Base-by-base conservation (phyloP, 1,284 basidiomycete species). In the Sporisorium iseilematis-ciliati region DNA sequence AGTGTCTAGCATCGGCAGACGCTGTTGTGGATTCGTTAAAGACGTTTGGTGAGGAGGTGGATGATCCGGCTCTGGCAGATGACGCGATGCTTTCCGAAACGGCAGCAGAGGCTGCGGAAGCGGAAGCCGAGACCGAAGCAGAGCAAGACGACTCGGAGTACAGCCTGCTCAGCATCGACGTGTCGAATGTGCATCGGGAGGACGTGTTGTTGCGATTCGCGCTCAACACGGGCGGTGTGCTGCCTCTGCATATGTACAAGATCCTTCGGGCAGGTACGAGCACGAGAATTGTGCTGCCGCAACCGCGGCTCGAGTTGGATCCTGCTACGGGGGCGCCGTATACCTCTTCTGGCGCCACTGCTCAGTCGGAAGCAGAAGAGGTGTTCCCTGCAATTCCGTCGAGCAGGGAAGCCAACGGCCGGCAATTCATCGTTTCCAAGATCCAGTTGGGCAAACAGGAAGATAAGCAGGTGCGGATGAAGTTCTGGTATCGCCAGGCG, bases 401-500 rank as follows among this genome's bases (percentile, higher is more conserved):
- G 5, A 87, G 96, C 35, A 56, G 25, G 4, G 91, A 57, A 23
- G 40, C 20, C n/a, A 21, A 21, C 5, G n/a, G 92, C 65, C 89
- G 94, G n/a, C 96, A 99, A 83, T 98, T 95, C 84, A 91, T 97
- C 18, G 91, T 97, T 0, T 89, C 91, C 21, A 92, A 92, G 80
- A 89, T 91, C 11, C 89, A 88, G 59, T 86, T 92, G 57, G 89
- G 90, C 1, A 84, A 87, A 4, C 86, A 86, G 45, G 91, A 93
- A 78, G 88, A 91, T 68, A 87, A 87, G 41, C 82, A 87, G 10
- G 91, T 92, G 77, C 88, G 91, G 38, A 91, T 93, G 80, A 84
- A 95, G 16, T 98, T 98, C 87, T 98, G 95, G 96, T 95, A 95
- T 82, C 89, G 95, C 31, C 93, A 98, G 83, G 90, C 91, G 71